These are phyloP conservation scores for Pelargonium hybrid DNA, from an alignment of 441 rosid genomes.

Conservation along the genomic window DNA sequence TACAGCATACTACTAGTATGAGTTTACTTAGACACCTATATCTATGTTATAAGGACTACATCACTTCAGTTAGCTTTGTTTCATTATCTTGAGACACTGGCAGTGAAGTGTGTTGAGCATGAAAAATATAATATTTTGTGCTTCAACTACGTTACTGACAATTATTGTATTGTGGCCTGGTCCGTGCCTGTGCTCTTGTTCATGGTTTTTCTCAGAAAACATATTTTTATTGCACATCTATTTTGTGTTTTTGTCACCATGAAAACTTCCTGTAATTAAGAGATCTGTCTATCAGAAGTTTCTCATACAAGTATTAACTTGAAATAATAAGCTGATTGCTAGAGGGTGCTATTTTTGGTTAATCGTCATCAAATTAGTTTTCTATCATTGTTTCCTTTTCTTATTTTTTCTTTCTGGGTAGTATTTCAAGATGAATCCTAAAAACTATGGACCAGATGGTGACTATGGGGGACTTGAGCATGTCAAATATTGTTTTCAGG, in stretches of 20 bases:
- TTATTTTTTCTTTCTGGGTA: constrained; percentile 24
- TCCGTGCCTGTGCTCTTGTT: neutral
- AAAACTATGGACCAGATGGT: constrained; percentile 35
- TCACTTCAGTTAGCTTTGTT: neutral
- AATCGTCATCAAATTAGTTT: constrained; percentile 9
- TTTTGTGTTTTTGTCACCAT: neutral
- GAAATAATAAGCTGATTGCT: neutral
- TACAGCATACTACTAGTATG: neutral
- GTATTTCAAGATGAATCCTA: constrained; percentile 91
- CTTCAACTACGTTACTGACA: neutral
- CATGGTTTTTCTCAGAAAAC: neutral
- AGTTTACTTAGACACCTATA: neutral
- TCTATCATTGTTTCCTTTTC: constrained; percentile 2
- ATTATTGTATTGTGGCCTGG: neutral
- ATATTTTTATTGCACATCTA: neutral
- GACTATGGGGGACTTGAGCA: constrained; percentile 74
- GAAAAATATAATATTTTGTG: neutral
- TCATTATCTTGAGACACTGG: neutral
- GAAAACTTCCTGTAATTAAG: neutral
- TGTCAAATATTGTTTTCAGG: constrained; percentile 89
- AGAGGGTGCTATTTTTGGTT: neutral
- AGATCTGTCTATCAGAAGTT: neutral
- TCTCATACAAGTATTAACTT: constrained; percentile 1
- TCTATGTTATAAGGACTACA: neutral
- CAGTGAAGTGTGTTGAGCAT: neutral